Percentiles rank a stretch among this genome's conserved stretches.
These are phyloP conservation scores for Stephania cephalantha DNA, from an alignment of 164 flowering plant species.

Conservation along the genomic window DNA sequence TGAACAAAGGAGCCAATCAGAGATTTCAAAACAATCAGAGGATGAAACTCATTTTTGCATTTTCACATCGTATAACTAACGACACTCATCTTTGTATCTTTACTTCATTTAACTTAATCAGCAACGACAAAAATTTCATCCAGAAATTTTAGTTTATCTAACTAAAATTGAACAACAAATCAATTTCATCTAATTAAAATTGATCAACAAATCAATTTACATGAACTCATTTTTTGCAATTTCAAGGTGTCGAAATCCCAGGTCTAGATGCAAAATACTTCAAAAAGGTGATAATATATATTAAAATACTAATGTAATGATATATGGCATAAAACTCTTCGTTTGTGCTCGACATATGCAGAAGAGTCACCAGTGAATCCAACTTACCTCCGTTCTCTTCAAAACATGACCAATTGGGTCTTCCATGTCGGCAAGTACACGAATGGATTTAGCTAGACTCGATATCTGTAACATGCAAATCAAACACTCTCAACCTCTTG, in stretches of 20 bases:
- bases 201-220: background rate
- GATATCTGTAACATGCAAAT: slow-evolving; percentile 40
- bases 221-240: slow-evolving; percentile 1
- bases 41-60: background rate
- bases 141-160: background rate
- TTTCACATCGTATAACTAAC: too few species aligned
- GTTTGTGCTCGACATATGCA: background rate
- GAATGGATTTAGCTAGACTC: slow-evolving; percentile 77
- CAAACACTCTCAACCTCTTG: background rate
- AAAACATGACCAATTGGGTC: slow-evolving; percentile 83
- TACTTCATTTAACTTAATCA: background rate
- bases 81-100: too few species aligned
- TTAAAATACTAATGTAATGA: background rate
- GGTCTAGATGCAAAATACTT: background rate
- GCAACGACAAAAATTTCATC: background rate
- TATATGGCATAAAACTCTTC: background rate
- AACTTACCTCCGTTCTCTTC: slow-evolving; percentile 72
- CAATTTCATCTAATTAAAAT: background rate
- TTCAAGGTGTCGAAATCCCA: background rate
- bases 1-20: slow-evolving; percentile 27
- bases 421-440: slow-evolving; percentile 87
- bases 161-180: background rate
- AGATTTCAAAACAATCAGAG: slow-evolving; percentile 10
- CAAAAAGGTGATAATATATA: background rate
- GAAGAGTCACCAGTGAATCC: background rate